Evolutionary conservation across 2,329 filamentous ascomycete species (phyloP), one percentile per base, ranked within the genome.

Genomic region (Pseudocercospora musae): DNA sequence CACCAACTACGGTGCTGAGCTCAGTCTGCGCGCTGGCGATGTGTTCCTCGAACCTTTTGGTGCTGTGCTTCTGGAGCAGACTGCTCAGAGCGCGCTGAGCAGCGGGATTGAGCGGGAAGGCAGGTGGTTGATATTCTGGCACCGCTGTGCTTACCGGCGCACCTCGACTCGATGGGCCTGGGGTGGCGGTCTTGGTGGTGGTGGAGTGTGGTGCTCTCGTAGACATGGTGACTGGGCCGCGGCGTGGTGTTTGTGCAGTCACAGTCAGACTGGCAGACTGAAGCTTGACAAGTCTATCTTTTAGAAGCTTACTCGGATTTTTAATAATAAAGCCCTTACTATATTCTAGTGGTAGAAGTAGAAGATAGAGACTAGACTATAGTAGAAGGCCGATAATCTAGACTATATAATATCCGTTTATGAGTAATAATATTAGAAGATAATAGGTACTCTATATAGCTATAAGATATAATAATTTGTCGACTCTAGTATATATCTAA

Each of bases 91-190:
- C 75, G 23, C 76, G 75, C 62, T 83, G 80, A 1, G 79, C 79
- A 9, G 75, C 71, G 0, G 68, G 64, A 57, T 80, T 84, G 20
- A 88, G 79, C 0, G 84, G 78, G 59, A 81, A 81, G 9, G 75
- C 73, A 1, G 83, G 84, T 15, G 79, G 76, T 71, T 86, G 77
- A 71, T 88, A 88, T 6, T 76, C 68, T 10, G 83, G 80, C 40
- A 85, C 69, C 10, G 69, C 62, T 1, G 57, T 52, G 15, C 72
- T 49, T 4, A 21, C 54, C 2, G 46, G 20, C n/a, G 55, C 25
- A 9, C 15, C 23, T 21, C 58, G 46, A 27, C 18, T 53, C 11
- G 62, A 60, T 21, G 58, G 48, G 6, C 62, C 58, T 18, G 62
- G 62, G 11, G 62, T 60, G 33, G 62, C 53, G 20, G 58, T 58